A percentile compares a stretch with the other conserved stretches of the same genome.
phyloP scores from a whole-genome alignment of 2,329 filamentous ascomycete genomes.

The Aspergillus clavatus region DNA sequence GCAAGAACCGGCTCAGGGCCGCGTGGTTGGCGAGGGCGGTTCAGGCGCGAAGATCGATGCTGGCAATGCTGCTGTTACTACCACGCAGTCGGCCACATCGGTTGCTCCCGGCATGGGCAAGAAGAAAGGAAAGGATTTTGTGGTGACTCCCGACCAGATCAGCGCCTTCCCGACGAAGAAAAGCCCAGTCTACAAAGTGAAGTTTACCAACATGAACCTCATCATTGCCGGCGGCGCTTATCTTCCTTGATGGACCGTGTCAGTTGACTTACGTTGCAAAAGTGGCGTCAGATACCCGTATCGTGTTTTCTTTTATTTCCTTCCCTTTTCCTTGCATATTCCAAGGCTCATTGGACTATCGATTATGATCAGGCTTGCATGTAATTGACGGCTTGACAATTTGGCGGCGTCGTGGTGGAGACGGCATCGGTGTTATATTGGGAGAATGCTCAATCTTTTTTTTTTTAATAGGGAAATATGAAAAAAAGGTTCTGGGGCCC shows the following conservation, averaged over 20 bases:
- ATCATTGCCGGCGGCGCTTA: slow-evolving; percentile 76
- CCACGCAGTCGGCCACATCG: slow-evolving; percentile 41
- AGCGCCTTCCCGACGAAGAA: slow-evolving; percentile 94
- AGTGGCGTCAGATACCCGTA: slow-evolving; percentile 18
- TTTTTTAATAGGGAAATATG: no score
- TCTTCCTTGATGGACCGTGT: slow-evolving; percentile 42
- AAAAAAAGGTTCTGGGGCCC: no score
- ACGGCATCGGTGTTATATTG: slow-evolving; percentile 10
- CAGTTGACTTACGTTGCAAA: slow-evolving; percentile 10
- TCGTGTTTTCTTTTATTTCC: slow-evolving; percentile 2
- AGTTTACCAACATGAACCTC: slow-evolving; percentile 92
- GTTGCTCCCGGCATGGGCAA: slow-evolving; percentile 40
- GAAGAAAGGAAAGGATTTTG: slow-evolving; percentile 86
- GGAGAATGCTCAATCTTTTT: background rate
- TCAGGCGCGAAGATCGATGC: slow-evolving; percentile 49
- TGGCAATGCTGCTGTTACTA: slow-evolving; percentile 44
- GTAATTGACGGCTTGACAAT: slow-evolving; percentile 4
- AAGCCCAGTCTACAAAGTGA: slow-evolving; percentile 85
- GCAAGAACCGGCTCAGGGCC: slow-evolving; percentile 53
- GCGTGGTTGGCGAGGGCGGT: slow-evolving; percentile 48
- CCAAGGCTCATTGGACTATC: background rate
- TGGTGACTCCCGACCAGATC: slow-evolving; percentile 89
- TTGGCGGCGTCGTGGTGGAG: slow-evolving; percentile 11
- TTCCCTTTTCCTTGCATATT: background rate
- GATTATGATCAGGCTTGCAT: slow-evolving; percentile 1